Conservation (phyloP, 768 basidiomycete genomes). For the Lactarius deliciosus region DNA sequence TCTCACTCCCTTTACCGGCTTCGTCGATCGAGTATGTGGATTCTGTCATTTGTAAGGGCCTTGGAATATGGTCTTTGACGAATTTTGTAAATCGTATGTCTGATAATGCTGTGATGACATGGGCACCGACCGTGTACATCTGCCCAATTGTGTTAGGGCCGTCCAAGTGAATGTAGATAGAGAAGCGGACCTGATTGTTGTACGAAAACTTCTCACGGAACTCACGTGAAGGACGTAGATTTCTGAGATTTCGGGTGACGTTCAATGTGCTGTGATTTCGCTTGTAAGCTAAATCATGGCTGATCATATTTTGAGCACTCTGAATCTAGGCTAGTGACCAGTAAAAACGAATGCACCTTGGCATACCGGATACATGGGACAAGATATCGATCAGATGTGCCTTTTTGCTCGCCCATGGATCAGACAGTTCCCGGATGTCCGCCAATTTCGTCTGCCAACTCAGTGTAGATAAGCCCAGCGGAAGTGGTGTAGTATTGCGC, state of each 20-base stretch:
- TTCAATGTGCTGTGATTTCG: not conserved
- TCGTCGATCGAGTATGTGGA: slow-evolving; percentile 41
- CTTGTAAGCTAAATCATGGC: slow-evolving; percentile 20
- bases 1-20: slow-evolving; percentile 40
- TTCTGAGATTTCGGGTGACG: slow-evolving; percentile 32
- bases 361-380: slow-evolving; percentile 44
- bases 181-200: slow-evolving; percentile 38
- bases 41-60: slow-evolving; percentile 42
- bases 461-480: slow-evolving; percentile 34
- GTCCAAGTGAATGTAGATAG: not conserved
- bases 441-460: slow-evolving; percentile 41
- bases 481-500: slow-evolving; percentile 39
- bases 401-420: slow-evolving; percentile 42
- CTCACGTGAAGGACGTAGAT: slow-evolving; percentile 39
- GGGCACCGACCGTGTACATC: slow-evolving; percentile 42
- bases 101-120: slow-evolving; percentile 40
- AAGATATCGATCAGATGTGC: slow-evolving; percentile 42
- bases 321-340: not conserved
- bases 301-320: not conserved
- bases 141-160: slow-evolving; percentile 22
- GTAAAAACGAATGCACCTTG: slow-evolving; percentile 32
- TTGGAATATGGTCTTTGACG: slow-evolving; percentile 40
- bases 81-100: slow-evolving; percentile 40
- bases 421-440: slow-evolving; percentile 42
- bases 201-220: slow-evolving; percentile 43